Percentiles rank a stretch among this genome's conserved stretches.
These are phyloP conservation scores for Hyphopichia buzzinii DNA, from an alignment of 1,139 yeast species.

Conservation along the genomic window DNA sequence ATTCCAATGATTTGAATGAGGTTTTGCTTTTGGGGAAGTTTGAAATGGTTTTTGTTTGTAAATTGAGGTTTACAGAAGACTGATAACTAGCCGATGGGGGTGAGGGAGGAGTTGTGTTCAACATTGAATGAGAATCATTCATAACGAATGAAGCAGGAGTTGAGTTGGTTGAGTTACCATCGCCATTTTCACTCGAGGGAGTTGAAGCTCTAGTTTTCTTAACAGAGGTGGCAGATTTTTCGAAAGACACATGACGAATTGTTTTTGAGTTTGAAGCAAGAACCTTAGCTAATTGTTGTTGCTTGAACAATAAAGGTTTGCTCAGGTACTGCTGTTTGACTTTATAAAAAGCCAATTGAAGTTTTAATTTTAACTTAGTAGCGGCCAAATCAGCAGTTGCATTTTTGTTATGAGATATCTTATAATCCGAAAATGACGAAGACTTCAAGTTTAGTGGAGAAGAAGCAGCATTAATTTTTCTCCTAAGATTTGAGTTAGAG, in stretches of 20 bases:
- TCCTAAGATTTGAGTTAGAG: background rate
- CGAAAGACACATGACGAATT: background rate
- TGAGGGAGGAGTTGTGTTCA: conserved; percentile 2
- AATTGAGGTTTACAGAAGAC: conserved; percentile 25
- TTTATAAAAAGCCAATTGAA: conserved; percentile 78
- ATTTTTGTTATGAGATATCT: conserved; percentile 13
- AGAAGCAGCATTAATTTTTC: background rate
- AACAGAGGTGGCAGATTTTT: background rate
- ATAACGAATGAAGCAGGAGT: conserved; percentile 4
- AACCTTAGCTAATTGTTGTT: background rate
- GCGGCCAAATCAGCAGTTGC: conserved; percentile 47
- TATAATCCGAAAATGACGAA: conserved; percentile 5
- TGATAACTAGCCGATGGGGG: conserved; percentile 10
- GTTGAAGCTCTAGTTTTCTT: background rate
- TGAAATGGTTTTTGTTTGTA: conserved; percentile 16
- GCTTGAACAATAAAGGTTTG: conserved; percentile 5
- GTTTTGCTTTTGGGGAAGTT: background rate
- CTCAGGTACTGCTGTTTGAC: conserved; percentile 31
- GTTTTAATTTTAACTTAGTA: conserved; percentile 62
- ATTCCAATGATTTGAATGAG: no score
- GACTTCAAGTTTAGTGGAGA: conserved; percentile 4
- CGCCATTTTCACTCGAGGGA: background rate
- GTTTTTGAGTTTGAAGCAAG: conserved; percentile 2
- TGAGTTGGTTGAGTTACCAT: background rate
- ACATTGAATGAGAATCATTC: conserved; percentile 3